Conservation (phyloP, 805 yeast genomes). For the Wickerhamomyces strasburgensis region DNA sequence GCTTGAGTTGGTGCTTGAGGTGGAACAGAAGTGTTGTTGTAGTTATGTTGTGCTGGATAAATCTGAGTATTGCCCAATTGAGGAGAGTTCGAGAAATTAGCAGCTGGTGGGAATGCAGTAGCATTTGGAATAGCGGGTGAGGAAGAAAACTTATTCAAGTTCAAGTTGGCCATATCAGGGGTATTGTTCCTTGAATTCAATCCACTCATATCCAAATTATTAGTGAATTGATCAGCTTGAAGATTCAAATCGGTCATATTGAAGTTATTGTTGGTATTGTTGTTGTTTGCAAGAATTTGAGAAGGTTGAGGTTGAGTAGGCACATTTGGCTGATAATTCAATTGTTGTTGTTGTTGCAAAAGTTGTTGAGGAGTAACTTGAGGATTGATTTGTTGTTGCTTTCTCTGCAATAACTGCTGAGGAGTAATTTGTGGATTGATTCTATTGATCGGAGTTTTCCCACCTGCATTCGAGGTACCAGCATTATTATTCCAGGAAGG, state of each 20-base stretch:
- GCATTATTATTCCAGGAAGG: constrained; percentile 17
- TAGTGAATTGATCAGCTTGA: not conserved
- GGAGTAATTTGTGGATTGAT: constrained; percentile 24
- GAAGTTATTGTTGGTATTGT: constrained; percentile 2
- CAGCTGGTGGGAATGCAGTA: constrained; percentile 2
- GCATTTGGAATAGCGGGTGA: constrained; percentile 16
- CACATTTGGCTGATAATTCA: constrained; percentile 11
- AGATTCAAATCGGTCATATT: not conserved
- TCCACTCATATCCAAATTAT: constrained; percentile 12
- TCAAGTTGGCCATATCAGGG: constrained; percentile 13
- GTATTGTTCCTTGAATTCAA: constrained; percentile 13
- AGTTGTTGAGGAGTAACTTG: constrained; percentile 24
- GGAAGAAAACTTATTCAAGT: constrained; percentile 7
- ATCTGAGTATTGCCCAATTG: constrained; percentile 8
- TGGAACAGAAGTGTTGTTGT: constrained; percentile 1
- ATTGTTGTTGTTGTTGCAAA: constrained; percentile 18
- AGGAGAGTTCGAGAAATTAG: constrained; percentile 12
- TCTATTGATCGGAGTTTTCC: constrained; percentile 8
- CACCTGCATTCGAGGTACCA: constrained; percentile 11
- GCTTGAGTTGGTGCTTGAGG: constrained; percentile 6
- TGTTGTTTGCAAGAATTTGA: not conserved
- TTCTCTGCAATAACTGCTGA: constrained; percentile 24
- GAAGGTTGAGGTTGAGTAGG: not conserved
- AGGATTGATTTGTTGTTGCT: constrained; percentile 23
- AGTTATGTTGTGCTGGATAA: no score